Percentiles rank a stretch among this genome's conserved stretches.
Conservation (phyloP, 441 rosid genomes). For the Mallotus repandus region DNA sequence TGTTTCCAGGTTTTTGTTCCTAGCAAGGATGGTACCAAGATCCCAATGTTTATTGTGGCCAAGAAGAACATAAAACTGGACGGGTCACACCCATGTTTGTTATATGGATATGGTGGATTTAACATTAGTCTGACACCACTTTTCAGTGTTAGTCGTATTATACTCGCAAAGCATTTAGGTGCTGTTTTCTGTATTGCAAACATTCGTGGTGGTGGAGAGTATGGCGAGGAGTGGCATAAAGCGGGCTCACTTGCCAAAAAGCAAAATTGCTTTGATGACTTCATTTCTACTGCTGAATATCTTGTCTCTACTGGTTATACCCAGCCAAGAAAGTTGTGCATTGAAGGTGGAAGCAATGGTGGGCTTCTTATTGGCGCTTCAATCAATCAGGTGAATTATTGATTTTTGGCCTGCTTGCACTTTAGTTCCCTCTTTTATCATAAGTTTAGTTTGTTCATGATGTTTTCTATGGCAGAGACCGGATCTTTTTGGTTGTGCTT, state of each 20-base stretch:
- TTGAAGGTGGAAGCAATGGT: slow-evolving; percentile 98
- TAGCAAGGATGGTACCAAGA: slow-evolving; percentile 79
- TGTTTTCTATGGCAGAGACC: slow-evolving; percentile 61
- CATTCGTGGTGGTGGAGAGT: slow-evolving; percentile 97
- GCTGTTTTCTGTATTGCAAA: slow-evolving; percentile 81
- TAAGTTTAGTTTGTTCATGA: background rate
- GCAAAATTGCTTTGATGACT: slow-evolving; percentile 94
- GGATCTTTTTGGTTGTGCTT: slow-evolving; percentile 94
- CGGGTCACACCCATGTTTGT: slow-evolving; percentile 90
- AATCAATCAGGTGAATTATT: slow-evolving; percentile 70
- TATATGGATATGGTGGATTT: slow-evolving; percentile 95
- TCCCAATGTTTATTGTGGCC: slow-evolving; percentile 81
- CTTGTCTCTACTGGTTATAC: slow-evolving; percentile 84
- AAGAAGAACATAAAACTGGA: slow-evolving; percentile 61
- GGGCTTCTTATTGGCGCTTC: slow-evolving; percentile 96
- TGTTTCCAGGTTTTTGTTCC: slow-evolving; percentile 66
- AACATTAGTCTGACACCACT: slow-evolving; percentile 81
- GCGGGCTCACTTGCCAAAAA: slow-evolving; percentile 80
- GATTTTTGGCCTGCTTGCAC: slow-evolving; percentile 12
- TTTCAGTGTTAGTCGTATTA: slow-evolving; percentile 63
- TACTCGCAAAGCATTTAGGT: slow-evolving; percentile 73
- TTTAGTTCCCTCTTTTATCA: slow-evolving; percentile 1
- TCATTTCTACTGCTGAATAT: slow-evolving; percentile 77
- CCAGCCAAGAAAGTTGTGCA: slow-evolving; percentile 68
- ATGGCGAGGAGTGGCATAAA: slow-evolving; percentile 98